Percentiles rank a stretch among this genome's conserved stretches.
Evolutionary conservation across 192 early-diverging fungal species (phyloP).

Genomic region (Dissophora ornata): DNA sequence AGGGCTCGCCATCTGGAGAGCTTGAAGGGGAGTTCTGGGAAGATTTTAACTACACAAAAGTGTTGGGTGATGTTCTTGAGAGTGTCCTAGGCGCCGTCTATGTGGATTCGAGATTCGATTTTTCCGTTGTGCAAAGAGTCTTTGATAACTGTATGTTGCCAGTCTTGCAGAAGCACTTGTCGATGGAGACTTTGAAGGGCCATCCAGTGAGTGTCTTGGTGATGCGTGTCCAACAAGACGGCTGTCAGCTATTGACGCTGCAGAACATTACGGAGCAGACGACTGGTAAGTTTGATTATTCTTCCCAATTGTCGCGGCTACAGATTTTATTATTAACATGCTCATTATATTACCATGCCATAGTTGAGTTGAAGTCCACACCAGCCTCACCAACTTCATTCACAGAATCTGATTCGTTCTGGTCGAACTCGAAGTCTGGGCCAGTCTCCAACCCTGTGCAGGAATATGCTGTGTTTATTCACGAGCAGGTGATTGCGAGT

Average conservation of each 20-base stretch:
- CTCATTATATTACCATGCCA: too few species aligned
- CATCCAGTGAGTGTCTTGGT: conserved; percentile 59
- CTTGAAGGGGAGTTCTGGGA: conserved; percentile 78
- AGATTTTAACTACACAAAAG: conserved; percentile 83
- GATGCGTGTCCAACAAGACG: conserved; percentile 47
- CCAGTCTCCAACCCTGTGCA: not conserved
- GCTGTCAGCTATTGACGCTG: conserved; percentile 56
- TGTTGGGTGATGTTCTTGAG: conserved; percentile 86
- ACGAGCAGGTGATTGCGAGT: not conserved
- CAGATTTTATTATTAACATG: too few species aligned
- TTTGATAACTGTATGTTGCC: conserved; percentile 55
- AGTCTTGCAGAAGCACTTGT: conserved; percentile 56
- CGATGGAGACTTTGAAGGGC: conserved; percentile 54
- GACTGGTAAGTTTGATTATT: not conserved
- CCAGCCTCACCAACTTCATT: too few species aligned
- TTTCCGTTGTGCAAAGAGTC: not conserved
- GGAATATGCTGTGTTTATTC: conserved; percentile 8
- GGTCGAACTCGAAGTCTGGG: not conserved
- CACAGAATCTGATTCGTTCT: not conserved
- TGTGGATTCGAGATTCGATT: conserved; percentile 78
- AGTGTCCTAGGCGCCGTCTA: conserved; percentile 86
- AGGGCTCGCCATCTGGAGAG: conserved; percentile 14
- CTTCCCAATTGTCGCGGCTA: too few species aligned
- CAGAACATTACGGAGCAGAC: conserved; percentile 32
- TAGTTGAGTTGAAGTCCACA: too few species aligned